Percentiles rank a stretch among this genome's conserved stretches.
Evolutionary conservation across 305 asterid species (phyloP).

Genomic region (Fraxinus xanthoxyloides): DNA sequence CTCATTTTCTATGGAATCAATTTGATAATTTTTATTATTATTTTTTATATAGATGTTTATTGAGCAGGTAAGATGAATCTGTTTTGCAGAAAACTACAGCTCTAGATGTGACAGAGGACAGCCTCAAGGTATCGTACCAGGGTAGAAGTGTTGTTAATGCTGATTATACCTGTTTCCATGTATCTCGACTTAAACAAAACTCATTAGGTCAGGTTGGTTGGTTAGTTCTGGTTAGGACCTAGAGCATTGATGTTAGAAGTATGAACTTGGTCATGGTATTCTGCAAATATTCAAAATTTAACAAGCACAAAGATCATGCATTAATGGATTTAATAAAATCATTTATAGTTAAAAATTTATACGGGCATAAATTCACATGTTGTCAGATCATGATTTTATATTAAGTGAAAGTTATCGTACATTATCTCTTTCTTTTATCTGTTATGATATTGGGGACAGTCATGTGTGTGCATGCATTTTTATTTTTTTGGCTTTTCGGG

Average conservation of each 20-base stretch:
- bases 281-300: not conserved
- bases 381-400: not conserved
- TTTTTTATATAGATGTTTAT: too few relatives aligned
- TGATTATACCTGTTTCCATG: not conserved
- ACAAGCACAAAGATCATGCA: not conserved
- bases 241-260: not conserved
- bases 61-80: slow-evolving; percentile 29
- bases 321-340: not conserved
- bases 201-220: slow-evolving; percentile 12
- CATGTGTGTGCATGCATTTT: not conserved
- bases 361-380: not conserved
- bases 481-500: not conserved
- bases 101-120: slow-evolving; percentile 74
- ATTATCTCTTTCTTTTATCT: not conserved
- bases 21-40: slow-evolving; percentile 15
- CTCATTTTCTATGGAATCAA: not conserved
- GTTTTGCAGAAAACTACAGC: slow-evolving; percentile 75
- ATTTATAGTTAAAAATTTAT: not conserved
- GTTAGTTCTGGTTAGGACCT: slow-evolving; percentile 8
- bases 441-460: not conserved
- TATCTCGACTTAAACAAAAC: slow-evolving; percentile 15
- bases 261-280: not conserved
- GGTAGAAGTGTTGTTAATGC: slow-evolving; percentile 18
- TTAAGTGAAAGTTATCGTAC: not conserved
- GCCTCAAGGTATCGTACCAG: slow-evolving; percentile 64